Conservation (phyloP, 345 rosid species). For the Carallia pectinifolia region DNA sequence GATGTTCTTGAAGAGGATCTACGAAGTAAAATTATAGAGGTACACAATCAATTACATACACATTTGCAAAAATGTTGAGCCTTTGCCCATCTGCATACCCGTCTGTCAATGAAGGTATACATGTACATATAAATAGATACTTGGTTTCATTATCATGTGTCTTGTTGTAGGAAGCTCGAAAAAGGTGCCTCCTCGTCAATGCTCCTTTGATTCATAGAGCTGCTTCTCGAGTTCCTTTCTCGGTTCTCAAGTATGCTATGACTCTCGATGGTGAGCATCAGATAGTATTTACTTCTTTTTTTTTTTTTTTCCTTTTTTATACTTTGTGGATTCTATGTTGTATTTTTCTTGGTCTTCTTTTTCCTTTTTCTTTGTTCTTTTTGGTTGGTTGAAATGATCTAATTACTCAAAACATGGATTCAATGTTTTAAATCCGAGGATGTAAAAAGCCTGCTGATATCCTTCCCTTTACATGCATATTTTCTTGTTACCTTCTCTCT, state of each 20-base stretch:
- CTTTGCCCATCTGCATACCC: not conserved
- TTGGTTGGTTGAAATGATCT: not conserved
- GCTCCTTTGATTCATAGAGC: conserved; percentile 86
- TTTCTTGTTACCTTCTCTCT: conserved; percentile 2
- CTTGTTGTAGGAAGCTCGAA: conserved; percentile 64
- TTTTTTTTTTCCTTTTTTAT: not conserved
- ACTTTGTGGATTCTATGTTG: not conserved
- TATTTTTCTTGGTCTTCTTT: no score
- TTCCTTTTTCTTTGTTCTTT: no score
- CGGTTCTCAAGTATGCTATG: conserved; percentile 95
- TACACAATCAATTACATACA: conserved; percentile 12
- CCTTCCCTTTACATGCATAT: not conserved
- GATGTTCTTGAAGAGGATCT: conserved; percentile 93
- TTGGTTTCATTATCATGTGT: no score
- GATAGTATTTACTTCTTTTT: not conserved
- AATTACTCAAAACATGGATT: not conserved
- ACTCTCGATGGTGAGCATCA: conserved; percentile 78
- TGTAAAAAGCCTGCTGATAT: not conserved
- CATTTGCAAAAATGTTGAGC: not conserved
- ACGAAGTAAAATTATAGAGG: conserved; percentile 73
- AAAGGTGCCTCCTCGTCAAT: conserved; percentile 78
- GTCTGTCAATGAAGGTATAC: not conserved
- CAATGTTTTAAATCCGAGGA: no score
- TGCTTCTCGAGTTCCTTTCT: conserved; percentile 77
- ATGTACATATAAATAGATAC: no score